A percentile compares a stretch with the other conserved stretches of the same genome.
Conservation (phyloP, 1,139 yeast genomes). For the Saccharomycopsis phalli region DNA sequence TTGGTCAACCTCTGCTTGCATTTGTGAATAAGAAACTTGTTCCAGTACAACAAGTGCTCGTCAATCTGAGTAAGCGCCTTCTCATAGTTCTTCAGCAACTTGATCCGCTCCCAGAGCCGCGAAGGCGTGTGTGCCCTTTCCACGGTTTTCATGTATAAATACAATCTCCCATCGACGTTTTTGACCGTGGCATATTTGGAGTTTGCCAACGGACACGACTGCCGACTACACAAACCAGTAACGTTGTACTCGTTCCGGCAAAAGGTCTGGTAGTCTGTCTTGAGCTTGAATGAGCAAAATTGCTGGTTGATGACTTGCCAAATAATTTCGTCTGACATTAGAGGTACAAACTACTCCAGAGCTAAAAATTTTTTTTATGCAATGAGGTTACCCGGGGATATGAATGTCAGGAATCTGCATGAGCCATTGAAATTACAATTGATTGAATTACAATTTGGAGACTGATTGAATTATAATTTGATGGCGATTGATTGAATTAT, state of each 20-base stretch:
- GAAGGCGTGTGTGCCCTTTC: constrained; percentile 95
- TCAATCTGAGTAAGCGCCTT: constrained; percentile 86
- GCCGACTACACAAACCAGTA: constrained; percentile 83
- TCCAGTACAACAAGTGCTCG: constrained; percentile 84
- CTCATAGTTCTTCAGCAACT: constrained; percentile 77
- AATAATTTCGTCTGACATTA: constrained; percentile 44
- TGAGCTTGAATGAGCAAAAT: constrained; percentile 81
- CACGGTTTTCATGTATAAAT: constrained; percentile 92
- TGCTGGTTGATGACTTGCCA: constrained; percentile 90
- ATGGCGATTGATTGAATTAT: no score
- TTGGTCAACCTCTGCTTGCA: constrained; percentile 94
- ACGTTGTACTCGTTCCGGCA: constrained; percentile 87
- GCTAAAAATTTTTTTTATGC: background rate
- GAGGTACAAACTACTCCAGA: constrained; percentile 1
- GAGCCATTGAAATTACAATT: background rate
- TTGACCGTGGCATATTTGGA: constrained; percentile 94
- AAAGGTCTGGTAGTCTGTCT: constrained; percentile 70
- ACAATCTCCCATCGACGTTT: constrained; percentile 77
- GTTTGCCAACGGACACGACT: constrained; percentile 93
- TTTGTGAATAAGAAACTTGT: constrained; percentile 79
- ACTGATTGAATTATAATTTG: no score
- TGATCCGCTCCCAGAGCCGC: constrained; percentile 89
- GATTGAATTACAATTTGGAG: background rate
- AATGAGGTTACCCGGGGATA: constrained; percentile 6
- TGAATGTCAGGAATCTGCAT: background rate